Base-by-base conservation (phyloP, 495 filamentous ascomycete species). In the Lophiotrema nucula region DNA sequence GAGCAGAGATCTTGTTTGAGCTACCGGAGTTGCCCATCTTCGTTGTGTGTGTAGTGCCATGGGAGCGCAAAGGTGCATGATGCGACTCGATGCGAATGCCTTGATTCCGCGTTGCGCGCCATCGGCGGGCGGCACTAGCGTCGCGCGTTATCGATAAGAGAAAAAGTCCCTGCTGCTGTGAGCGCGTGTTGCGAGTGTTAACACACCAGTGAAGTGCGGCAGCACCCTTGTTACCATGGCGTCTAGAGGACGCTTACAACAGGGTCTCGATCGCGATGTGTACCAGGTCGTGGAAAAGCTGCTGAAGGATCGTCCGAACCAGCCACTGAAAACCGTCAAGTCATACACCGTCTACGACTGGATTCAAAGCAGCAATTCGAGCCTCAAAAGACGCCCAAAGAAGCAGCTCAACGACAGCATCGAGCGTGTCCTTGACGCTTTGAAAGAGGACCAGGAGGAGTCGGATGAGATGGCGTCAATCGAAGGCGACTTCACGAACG, bases 311-410 rank as follows among this genome's bases (percentile, higher is more conserved):
- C 80, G 82, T 39, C 67, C 70, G 15, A 72, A 77, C 26, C 37
- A 26, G 21, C 46, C 56, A 67, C 74, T 51, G 25, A 25, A 35
- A 18, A 75, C 79, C 18, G 72, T 89, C 15, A 84, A 87, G 2
- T 77, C 86, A 0, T 69, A 81, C 0, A 70, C 71, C 1, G 81
- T 95, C 10, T 93, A 91, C 68, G 87, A 90, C 13, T 75, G 76
- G 47, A 88, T 96, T 61, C 88, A 89, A 65, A 76, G 76, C 59
- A 95, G 89, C 3, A 96, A 96, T 66, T 95, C 90, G 1, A 88
- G 84, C 57, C 69, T 96, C 33, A 89, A 88, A 42, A 77, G 91
- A 13, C 85, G 85, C 61, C 88, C 87, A 5, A 95, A 93, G 72
- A 83, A 81, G 50, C 74, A 85, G 13, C 73, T 98, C 13, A 88